Evolutionary conservation across 2,329 filamentous ascomycete genomes (phyloP), one percentile per base, ranked within the genome.

Genomic region (Huntiella bhutanensis): DNA sequence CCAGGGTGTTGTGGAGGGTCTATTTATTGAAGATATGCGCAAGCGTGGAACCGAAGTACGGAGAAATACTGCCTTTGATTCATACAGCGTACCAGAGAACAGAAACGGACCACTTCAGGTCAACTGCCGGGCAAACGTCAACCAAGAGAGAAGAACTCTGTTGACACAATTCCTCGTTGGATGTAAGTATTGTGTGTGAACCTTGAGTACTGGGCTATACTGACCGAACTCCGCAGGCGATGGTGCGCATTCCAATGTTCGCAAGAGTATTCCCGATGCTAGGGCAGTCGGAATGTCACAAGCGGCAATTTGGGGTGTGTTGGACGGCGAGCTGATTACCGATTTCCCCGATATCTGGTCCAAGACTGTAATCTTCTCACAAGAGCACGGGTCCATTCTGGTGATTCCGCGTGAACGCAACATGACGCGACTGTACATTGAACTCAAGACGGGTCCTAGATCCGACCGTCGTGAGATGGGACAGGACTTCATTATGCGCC

Each of bases 321-420:
- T 84, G 3, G 80, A 84, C 56, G 79, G 78, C 53, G 73, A 75
- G 56, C 61, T 83, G 7, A 73, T 79, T 38, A 83, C 79, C 5
- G 69, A 82, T 56, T 83, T 84, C 53, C 80, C 80, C 1, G 79
- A 83, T 54, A 71, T 83, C 42, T 83, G 78, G 77, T 80, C 74
- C 58, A 83, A 83, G 61, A 77, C 77, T 0, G 69, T 80, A 0
- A 68, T 82, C 5, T 77, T 78, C 52, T 78, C 75, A 2, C 73
- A 82, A 51, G 67, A 73, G 49, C 67, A 74, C 39, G 80, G 80
- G 2, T 80, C 78, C 0, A 75, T 83, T 40, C 66, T 84, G n/a
- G 79, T 81, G 57, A 78, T 83, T 45, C 80, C 80, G 4, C 71
- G 80, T 35, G 80, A 84, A 58, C 67, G 77, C 37, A 80, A 80